Evolutionary conservation across 345 rosid species (phyloP).

Genomic region (Murraya paniculata): DNA sequence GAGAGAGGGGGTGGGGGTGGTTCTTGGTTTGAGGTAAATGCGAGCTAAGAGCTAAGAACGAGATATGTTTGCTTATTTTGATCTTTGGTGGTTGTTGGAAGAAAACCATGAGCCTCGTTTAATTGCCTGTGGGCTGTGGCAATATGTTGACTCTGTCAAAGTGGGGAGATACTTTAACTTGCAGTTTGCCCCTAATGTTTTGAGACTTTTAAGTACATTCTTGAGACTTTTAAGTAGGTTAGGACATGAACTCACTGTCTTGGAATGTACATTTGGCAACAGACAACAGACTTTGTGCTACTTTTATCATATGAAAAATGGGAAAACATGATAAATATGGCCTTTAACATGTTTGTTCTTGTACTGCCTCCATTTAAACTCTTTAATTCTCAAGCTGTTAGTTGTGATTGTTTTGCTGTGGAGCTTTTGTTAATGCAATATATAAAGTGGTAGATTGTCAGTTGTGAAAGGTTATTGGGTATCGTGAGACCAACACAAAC

Average conservation of each 20-base stretch:
- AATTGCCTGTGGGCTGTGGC: neutral
- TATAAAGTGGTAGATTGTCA: neutral
- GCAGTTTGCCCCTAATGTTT: neutral
- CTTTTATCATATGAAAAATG: neutral
- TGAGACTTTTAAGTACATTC: neutral
- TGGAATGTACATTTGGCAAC: neutral
- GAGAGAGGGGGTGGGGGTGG: neutral
- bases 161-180: neutral
- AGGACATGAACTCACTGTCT: neutral
- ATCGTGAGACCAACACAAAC: neutral
- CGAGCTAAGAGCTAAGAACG: neutral
- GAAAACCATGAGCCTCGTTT: neutral
- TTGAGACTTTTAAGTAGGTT: neutral
- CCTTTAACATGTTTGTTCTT: neutral
- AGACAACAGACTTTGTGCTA: neutral
- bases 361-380: neutral
- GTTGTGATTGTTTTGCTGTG: neutral
- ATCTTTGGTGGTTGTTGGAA: neutral
- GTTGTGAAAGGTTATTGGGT: neutral
- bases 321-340: neutral
- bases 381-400: neutral
- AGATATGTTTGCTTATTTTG: neutral
- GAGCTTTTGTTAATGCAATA: neutral
- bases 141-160: neutral
- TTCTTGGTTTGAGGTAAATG: neutral